Percentiles rank a stretch among this genome's conserved stretches.
phyloP scores from a whole-genome alignment of 441 rosid genomes.

The Lagerstroemia fauriei region DNA sequence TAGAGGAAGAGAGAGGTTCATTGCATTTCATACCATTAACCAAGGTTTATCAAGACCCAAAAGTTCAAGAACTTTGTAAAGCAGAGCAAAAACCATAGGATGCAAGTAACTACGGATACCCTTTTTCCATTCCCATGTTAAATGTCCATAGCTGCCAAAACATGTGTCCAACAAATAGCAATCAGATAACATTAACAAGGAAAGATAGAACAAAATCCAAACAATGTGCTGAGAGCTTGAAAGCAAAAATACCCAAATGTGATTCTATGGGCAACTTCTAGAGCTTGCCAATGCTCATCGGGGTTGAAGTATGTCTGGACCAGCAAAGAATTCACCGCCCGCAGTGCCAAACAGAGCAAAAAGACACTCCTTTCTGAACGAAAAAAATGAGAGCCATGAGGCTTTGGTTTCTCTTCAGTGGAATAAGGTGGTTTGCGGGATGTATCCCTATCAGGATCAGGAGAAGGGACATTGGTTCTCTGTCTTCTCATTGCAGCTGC shows the following conservation, averaged over 20 bases:
- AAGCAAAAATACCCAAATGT: constrained; percentile 59
- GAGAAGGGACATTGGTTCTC: constrained; percentile 17
- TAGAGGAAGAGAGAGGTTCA: not conserved
- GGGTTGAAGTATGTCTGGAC: constrained; percentile 84
- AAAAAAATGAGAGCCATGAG: not conserved
- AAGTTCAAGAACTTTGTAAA: constrained; percentile 25
- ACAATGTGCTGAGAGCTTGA: not conserved
- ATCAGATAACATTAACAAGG: not conserved
- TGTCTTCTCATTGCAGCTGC: constrained; percentile 31
- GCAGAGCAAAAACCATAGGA: constrained; percentile 28
- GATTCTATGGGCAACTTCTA: constrained; percentile 76
- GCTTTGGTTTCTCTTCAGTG: constrained; percentile 19
- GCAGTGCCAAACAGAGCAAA: constrained; percentile 50
- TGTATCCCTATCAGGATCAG: not conserved
- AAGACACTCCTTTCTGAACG: constrained; percentile 45
- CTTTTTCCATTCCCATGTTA: constrained; percentile 30
- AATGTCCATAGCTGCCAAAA: constrained; percentile 26
- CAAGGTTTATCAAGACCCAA: constrained; percentile 23
- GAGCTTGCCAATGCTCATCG: constrained; percentile 92
- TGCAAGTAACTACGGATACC: constrained; percentile 28
- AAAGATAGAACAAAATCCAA: not conserved
- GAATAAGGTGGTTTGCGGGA: constrained; percentile 2
- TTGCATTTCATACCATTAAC: constrained; percentile 15
- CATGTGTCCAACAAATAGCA: not conserved
- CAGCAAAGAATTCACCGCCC: constrained; percentile 60